These are phyloP conservation scores for Alliaria petiolata DNA, from an alignment of 345 rosid species.

Conservation along the genomic window DNA sequence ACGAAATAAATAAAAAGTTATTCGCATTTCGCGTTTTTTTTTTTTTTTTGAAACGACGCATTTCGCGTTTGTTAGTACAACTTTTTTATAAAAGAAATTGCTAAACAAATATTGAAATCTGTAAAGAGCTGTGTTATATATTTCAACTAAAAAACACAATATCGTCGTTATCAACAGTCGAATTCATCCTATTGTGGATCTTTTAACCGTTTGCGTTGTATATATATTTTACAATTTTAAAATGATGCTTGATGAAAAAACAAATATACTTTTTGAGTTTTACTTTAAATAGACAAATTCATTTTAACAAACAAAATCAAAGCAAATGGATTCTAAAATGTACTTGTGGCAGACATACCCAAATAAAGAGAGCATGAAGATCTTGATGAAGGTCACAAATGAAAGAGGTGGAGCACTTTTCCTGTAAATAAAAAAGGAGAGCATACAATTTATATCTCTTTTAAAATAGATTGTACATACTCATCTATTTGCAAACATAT, in stretches of 20 bases:
- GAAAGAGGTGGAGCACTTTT: conserved; percentile 68
- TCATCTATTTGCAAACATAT: not conserved
- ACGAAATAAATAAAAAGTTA: not conserved
- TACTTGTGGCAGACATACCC: conserved; percentile 45
- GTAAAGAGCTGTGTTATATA: not conserved
- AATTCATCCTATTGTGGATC: not conserved
- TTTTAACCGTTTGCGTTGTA: not conserved
- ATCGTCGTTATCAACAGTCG: not conserved
- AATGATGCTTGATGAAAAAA: not conserved
- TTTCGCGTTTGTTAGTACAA: too few species aligned
- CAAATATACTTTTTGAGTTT: not conserved
- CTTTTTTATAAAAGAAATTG: too few species aligned
- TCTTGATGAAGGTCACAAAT: conserved; percentile 64
- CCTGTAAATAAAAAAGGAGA: conserved; percentile 35
- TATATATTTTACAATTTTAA: not conserved
- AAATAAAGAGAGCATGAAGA: conserved; percentile 60
- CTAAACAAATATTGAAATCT: not conserved
- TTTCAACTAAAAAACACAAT: not conserved
- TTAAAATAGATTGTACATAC: not conserved
- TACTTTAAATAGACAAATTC: not conserved
- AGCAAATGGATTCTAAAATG: not conserved
- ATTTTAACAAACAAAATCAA: not conserved
- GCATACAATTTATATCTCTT: not conserved
- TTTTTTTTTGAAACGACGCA: too few species aligned
- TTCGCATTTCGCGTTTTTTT: too few species aligned